Evolutionary conservation across 2,329 filamentous ascomycete species (phyloP).

Genomic region (Fusarium sp.): DNA sequence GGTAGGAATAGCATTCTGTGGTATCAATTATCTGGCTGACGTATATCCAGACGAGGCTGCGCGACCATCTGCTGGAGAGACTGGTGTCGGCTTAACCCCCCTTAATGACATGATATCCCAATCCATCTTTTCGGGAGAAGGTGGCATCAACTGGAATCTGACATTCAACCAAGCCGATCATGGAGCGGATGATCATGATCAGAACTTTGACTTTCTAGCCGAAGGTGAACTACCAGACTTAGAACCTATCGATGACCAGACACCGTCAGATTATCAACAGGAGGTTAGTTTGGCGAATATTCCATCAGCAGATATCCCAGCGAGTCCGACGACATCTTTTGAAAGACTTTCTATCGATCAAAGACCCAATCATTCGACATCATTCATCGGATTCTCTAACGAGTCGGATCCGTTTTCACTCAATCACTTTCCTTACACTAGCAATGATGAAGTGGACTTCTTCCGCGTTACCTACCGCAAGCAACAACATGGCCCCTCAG

Average conservation of each 20-base stretch:
- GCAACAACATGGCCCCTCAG: neutral
- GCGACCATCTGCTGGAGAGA: accelerated
- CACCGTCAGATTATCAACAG: neutral
- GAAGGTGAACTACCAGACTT: conserved; percentile 3
- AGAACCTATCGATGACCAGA: neutral
- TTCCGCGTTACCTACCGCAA: conserved; percentile 10
- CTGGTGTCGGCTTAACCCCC: neutral
- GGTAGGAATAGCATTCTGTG: accelerated
- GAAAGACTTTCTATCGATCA: conserved; percentile 1
- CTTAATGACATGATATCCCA: neutral
- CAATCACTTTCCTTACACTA: neutral
- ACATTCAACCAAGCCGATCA: neutral
- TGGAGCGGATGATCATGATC: neutral
- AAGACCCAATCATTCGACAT: conserved; percentile 1
- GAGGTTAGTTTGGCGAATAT: neutral
- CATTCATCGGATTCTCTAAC: conserved; percentile 1
- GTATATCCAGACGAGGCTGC: neutral
- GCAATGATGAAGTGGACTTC: conserved; percentile 13
- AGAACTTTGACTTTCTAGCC: conserved; percentile 16
- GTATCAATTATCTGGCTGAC: neutral
- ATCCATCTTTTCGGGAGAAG: neutral
- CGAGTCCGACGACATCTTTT: neutral
- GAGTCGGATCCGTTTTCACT: neutral
- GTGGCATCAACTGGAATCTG: neutral
- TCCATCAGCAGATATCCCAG: neutral